Percentiles rank a stretch among this genome's conserved stretches.
Conservation (phyloP, 2,329 filamentous ascomycete species). For the Ceratocystiopsis minuta region DNA sequence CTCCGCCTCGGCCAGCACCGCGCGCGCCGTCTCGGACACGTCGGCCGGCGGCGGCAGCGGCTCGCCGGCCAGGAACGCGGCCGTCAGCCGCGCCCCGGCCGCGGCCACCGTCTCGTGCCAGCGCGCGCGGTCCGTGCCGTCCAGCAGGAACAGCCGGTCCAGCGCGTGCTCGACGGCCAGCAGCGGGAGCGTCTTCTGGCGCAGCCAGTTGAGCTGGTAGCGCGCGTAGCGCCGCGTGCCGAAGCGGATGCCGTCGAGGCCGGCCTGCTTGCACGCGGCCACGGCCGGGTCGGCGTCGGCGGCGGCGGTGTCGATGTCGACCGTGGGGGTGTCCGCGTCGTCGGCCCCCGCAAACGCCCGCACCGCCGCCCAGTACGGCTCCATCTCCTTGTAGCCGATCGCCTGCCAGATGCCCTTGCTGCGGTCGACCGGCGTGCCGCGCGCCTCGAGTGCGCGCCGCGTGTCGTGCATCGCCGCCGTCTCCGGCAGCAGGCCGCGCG, state of each 20-base stretch:
- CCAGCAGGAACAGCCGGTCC: slow-evolving; percentile 55
- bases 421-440: slow-evolving; percentile 44
- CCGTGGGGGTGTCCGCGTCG: neutral
- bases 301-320: neutral
- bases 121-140: slow-evolving; percentile 49
- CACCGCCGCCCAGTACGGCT: slow-evolving; percentile 38
- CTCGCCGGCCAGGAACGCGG: slow-evolving; percentile 38
- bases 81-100: slow-evolving; percentile 44
- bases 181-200: slow-evolving; percentile 58
- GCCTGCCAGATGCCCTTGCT: slow-evolving; percentile 87
- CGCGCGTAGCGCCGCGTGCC: slow-evolving; percentile 79
- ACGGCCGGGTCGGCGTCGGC: neutral
- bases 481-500: slow-evolving; percentile 31
- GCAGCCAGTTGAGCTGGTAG: slow-evolving; percentile 73
- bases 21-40: slow-evolving; percentile 28
- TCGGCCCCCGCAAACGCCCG: neutral
- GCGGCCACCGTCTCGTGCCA: slow-evolving; percentile 48
- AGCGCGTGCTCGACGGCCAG: slow-evolving; percentile 36
- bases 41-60: slow-evolving; percentile 31
- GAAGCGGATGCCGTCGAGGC: slow-evolving; percentile 59
- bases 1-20: slow-evolving; percentile 34
- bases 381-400: slow-evolving; percentile 88
- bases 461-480: slow-evolving; percentile 26
- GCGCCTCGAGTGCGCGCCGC: slow-evolving; percentile 15
- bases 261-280: slow-evolving; percentile 29